Percentiles rank a stretch among this genome's conserved stretches.
These are phyloP conservation scores for Botrytis elliptica DNA, from an alignment of 2,329 filamentous ascomycete genomes.

Conservation along the genomic window DNA sequence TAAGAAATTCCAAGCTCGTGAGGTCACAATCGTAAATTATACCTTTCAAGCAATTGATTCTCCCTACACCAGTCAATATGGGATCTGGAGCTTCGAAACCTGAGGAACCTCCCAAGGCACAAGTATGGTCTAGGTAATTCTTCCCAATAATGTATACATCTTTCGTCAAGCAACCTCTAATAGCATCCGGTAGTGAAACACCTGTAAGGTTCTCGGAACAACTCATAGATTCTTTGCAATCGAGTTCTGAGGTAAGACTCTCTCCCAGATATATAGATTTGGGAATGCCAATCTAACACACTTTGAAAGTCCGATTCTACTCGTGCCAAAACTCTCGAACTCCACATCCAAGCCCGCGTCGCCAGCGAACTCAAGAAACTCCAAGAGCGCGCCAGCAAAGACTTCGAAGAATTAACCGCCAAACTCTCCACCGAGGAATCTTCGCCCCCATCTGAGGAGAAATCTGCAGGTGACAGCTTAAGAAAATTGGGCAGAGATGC, in stretches of 20 bases:
- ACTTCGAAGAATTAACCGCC: slow-evolving; percentile 67
- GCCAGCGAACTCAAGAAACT: slow-evolving; percentile 80
- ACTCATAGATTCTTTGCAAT: slow-evolving; percentile 78
- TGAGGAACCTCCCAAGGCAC: slow-evolving; percentile 30
- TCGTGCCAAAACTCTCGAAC: slow-evolving; percentile 77
- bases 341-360: slow-evolving; percentile 85
- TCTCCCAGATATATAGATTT: background rate
- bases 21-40: slow-evolving; percentile 13
- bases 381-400: slow-evolving; percentile 65
- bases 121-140: slow-evolving; percentile 37
- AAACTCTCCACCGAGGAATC: slow-evolving; percentile 49
- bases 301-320: slow-evolving; percentile 75
- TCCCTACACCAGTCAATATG: slow-evolving; percentile 31
- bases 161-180: slow-evolving; percentile 20
- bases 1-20: slow-evolving; percentile 24
- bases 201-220: slow-evolving; percentile 75
- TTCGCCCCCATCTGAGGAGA: slow-evolving; percentile 16
- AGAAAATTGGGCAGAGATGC: slow-evolving; percentile 44
- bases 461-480: slow-evolving; percentile 38
- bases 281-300: background rate
- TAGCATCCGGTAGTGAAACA: slow-evolving; percentile 48
- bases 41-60: slow-evolving; percentile 15
- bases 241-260: slow-evolving; percentile 73
- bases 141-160: background rate
- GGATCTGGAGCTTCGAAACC: slow-evolving; percentile 38